Evolutionary conservation across 352 stramenopile species (phyloP).

Genomic region (Phytophthora pinifolia): DNA sequence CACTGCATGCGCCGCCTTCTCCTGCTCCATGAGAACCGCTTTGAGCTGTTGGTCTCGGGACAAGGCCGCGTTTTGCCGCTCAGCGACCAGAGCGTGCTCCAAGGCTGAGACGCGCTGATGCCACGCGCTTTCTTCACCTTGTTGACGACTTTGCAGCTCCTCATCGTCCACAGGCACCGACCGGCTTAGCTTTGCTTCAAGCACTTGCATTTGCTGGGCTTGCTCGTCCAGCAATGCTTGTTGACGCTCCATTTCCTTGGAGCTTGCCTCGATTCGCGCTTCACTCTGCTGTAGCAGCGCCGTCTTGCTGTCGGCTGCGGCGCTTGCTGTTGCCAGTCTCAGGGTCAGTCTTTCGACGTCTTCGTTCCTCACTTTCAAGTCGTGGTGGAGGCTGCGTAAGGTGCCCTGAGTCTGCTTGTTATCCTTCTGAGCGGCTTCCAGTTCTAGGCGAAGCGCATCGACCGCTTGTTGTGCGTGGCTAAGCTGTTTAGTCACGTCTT

Average conservation of each 20-base stretch:
- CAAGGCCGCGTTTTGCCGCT: conserved; percentile 39
- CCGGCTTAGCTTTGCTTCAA: conserved; percentile 53
- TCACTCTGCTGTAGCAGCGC: conserved; percentile 30
- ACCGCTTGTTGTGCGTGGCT: conserved; percentile 11
- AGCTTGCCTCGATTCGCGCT: conserved; percentile 14
- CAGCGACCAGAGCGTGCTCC: conserved; percentile 50
- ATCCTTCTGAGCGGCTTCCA: conserved; percentile 15
- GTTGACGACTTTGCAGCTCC: conserved; percentile 35
- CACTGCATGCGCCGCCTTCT: conserved; percentile 46
- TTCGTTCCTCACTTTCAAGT: conserved; percentile 17
- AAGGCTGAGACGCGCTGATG: conserved; percentile 53
- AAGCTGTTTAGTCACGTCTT: conserved; percentile 18
- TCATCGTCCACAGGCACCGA: conserved; percentile 57
- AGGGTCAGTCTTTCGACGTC: conserved; percentile 23
- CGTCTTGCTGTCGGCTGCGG: conserved; percentile 7
- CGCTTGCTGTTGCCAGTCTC: conserved; percentile 15
- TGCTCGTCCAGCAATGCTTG: conserved; percentile 34
- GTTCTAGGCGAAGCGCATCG: conserved; percentile 4
- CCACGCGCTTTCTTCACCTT: conserved; percentile 60
- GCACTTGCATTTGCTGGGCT: conserved; percentile 41
- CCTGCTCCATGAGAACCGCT: conserved; percentile 38
- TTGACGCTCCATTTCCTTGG: conserved; percentile 41
- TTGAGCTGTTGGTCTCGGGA: conserved; percentile 43
- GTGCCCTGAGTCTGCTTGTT: conserved; percentile 22
- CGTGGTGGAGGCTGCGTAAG: conserved; percentile 8